phyloP scores from a whole-genome alignment of 345 rosid genomes.

The Eucalyptus paniculata region DNA sequence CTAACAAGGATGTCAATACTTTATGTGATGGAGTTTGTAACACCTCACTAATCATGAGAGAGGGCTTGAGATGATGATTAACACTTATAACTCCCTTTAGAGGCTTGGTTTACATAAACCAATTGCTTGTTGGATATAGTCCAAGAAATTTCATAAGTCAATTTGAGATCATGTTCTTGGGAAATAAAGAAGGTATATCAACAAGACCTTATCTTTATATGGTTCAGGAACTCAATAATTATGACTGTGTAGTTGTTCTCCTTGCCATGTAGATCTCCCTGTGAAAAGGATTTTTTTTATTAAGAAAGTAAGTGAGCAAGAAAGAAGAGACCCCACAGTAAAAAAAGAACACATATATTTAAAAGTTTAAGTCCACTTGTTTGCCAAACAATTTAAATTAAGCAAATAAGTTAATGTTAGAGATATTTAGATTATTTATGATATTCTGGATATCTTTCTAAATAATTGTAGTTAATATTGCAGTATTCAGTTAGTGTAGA shows the following conservation, averaged over 20 bases:
- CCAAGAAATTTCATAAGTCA: background rate
- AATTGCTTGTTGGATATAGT: background rate
- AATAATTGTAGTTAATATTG: background rate
- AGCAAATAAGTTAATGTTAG: background rate
- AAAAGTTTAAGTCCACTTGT: background rate
- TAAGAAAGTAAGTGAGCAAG: background rate
- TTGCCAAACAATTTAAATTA: background rate
- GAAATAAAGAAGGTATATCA: background rate
- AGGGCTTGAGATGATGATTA: background rate
- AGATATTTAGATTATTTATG: background rate
- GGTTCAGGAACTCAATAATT: background rate
- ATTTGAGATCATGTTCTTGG: background rate
- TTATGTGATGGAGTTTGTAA: background rate
- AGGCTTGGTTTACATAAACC: background rate
- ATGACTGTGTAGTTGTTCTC: background rate
- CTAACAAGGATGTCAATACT: background rate
- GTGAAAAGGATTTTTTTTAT: background rate
- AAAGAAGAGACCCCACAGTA: background rate
- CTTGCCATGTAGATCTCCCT: background rate
- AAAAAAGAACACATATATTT: background rate
- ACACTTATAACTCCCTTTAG: background rate
- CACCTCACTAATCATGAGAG: background rate
- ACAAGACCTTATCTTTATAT: background rate
- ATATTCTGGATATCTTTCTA: background rate
- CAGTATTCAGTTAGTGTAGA: background rate